Base-by-base conservation (phyloP, 2,329 filamentous ascomycete genomes). In the Fusarium hainanense region DNA sequence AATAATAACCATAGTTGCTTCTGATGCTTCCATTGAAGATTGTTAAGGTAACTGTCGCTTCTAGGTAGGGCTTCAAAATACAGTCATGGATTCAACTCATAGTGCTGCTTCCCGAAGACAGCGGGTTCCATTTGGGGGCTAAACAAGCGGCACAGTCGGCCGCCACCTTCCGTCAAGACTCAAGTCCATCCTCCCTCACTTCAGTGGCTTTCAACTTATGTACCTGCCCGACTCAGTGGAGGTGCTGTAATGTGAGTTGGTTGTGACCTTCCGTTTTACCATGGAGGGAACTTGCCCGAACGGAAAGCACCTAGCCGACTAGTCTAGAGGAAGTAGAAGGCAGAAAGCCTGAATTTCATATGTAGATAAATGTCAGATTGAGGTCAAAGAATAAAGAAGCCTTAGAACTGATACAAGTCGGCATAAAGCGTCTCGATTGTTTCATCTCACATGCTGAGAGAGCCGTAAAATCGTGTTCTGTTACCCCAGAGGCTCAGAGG, bases 111-210 rank as follows among this genome's bases (percentile, higher is more conserved):
- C n/a, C 13, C 16, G n/a, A 47, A 27, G n/a, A 30, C 25, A 47
- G 12, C 44, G 27, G 18, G 8, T 12, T 52, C 52, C 49, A n/a
- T 7, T 43, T 60, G 37, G 37, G 40, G 57, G 54, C 58, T 57
- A 60, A 44, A 44, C 58, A 51, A 55, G 63, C 68, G 68, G 68
- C 67, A 47, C 67, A 55, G 62, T 32, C 67, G 43, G 16, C 63
- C 62, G 63, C 64, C 54, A 69, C 67, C 50, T 54, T 48, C 40
- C 32, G 14, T 34, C 28, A 34, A 34, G 32, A 34, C 32, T 34
- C 32, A n/a, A 37, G 34, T 37, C 18, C 34, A 37, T 37, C 18
- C 34, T 37, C 34, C 34, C 34, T 37, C 34, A 37, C 46, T 43
- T 40, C 62, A 69, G 52, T 67, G 66, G 65, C 47, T 60, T 58